phyloP scores from a whole-genome alignment of 306 rosid species.

The Cucurbita argyrosperma region DNA sequence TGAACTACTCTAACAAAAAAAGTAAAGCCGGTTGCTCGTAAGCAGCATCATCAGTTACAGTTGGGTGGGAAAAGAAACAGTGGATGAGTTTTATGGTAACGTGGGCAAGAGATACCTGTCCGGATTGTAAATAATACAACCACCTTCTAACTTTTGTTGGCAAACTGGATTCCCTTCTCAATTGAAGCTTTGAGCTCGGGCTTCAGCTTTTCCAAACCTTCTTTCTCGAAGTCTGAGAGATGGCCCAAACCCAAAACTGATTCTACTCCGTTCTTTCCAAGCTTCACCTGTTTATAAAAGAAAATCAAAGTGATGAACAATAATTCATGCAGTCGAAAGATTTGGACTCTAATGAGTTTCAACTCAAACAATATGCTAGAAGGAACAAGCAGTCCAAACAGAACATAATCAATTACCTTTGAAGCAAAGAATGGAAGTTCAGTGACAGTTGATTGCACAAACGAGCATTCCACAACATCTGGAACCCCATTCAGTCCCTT shows the following conservation, averaged over 20 bases:
- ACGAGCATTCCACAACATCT: constrained; percentile 93
- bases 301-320: background rate
- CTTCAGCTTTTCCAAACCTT: constrained; percentile 62
- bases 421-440: constrained; percentile 99
- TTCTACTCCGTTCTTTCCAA: constrained; percentile 87
- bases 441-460: constrained; percentile 67
- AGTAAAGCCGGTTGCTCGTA: constrained; percentile 22
- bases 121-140: background rate
- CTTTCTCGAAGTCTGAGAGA: constrained; percentile 69
- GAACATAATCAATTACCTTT: constrained; percentile 37
- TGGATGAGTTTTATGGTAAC: constrained; percentile 14
- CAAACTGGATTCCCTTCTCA: constrained; percentile 88
- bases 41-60: constrained; percentile 24
- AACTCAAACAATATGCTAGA: background rate
- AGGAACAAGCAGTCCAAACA: background rate
- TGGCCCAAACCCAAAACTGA: constrained; percentile 59
- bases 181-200: constrained; percentile 68
- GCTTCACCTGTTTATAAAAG: constrained; percentile 44
- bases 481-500: constrained; percentile 98
- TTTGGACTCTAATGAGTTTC: background rate
- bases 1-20: constrained; percentile 11
- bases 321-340: background rate
- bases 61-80: constrained; percentile 24
- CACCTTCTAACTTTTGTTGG: constrained; percentile 36
- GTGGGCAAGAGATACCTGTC: constrained; percentile 9